Percentiles rank a stretch among this genome's conserved stretches.
These are phyloP conservation scores for Yarrowia keelungensis DNA, from an alignment of 805 yeast species.

Conservation along the genomic window DNA sequence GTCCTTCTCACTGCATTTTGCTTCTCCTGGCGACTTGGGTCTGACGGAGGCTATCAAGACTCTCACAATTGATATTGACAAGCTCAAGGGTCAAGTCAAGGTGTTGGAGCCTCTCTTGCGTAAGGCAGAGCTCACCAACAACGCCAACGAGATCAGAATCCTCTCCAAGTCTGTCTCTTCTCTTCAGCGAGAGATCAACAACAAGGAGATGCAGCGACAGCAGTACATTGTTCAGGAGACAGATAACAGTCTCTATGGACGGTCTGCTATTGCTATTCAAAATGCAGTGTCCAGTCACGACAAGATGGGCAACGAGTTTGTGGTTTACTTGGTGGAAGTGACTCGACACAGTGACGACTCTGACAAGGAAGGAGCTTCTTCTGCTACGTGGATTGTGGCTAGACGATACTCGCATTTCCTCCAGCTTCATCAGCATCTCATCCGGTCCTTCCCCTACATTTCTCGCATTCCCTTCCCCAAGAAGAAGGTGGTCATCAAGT, in stretches of 20 bases:
- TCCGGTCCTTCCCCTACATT: slow-evolving; percentile 59
- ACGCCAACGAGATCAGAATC: slow-evolving; percentile 69
- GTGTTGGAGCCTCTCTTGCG: slow-evolving; percentile 70
- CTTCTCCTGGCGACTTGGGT: slow-evolving; percentile 73
- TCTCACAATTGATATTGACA: slow-evolving; percentile 64
- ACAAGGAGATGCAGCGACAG: slow-evolving; percentile 76
- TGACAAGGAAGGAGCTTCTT: slow-evolving; percentile 46
- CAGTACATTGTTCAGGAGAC: slow-evolving; percentile 84
- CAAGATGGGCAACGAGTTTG: slow-evolving; percentile 63
- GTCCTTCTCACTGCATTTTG: slow-evolving; percentile 53
- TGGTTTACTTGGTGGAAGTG: slow-evolving; percentile 78
- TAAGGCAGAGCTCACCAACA: slow-evolving; percentile 87
- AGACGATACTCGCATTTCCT: slow-evolving; percentile 86
- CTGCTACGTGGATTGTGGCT: slow-evolving; percentile 90
- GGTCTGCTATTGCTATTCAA: slow-evolving; percentile 50
- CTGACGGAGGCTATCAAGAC: slow-evolving; percentile 69
- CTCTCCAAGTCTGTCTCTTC: slow-evolving; percentile 71
- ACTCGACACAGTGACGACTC: slow-evolving; percentile 56
- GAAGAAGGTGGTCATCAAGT: slow-evolving; percentile 68
- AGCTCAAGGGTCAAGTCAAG: slow-evolving; percentile 64
- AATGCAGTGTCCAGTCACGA: slow-evolving; percentile 60
- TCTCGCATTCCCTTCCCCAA: slow-evolving; percentile 59
- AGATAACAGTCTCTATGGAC: slow-evolving; percentile 74
- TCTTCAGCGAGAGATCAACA: slow-evolving; percentile 72
- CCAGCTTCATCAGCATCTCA: slow-evolving; percentile 70